Evolutionary conservation across 352 stramenopile species (phyloP), one percentile per base, ranked within the genome.

Genomic region (Pythium phragmitis): DNA sequence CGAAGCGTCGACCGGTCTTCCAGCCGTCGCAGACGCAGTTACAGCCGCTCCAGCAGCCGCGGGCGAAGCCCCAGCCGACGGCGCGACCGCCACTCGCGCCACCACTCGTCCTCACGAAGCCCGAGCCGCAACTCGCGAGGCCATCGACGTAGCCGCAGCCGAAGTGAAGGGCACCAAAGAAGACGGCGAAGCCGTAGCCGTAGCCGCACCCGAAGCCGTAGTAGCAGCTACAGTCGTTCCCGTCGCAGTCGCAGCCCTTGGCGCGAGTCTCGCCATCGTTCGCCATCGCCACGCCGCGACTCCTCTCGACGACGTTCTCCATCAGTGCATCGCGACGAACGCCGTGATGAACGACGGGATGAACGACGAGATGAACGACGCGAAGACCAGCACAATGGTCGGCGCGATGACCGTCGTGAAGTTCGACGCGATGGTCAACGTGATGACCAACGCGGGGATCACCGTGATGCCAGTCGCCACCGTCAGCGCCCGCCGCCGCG

Each of bases 31-130:
- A 17, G 43, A 21, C 61, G 65, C 19, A 77, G 70, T 48, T 30
- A 37, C 17, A 84, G 73, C 49, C 71, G 71, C 50, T 80, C 73
- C 9, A 60, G 43, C 51, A 67, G 60, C 30, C 54, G 58, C 19
- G 61, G 55, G 8, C 63, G 56, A n/a, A 65, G 63, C 17, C 63
- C 49, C 19, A 48, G 39, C 39, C 56, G 52, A 16, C 53, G 28
- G n/a, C 61, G 37, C 21, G 41, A 52, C 9, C 47, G n/a, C 16
- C 36, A 36, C 21, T 36, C 49, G 33, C 49, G 34, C 4, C 56
- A 51, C 12, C 59, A 56, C n/a, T 64, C 54, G 28, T 28, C 37
- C 16, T 60, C 43, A 9, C 54, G 45, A n/a, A 49, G 65, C 50
- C 33, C 57, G 34, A n/a, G 47, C 30, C 62, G 42, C 17, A 34